These are phyloP conservation scores for Mucor sp. DNA, from an alignment of 371 early-diverging fungal genomes.

Conservation along the genomic window DNA sequence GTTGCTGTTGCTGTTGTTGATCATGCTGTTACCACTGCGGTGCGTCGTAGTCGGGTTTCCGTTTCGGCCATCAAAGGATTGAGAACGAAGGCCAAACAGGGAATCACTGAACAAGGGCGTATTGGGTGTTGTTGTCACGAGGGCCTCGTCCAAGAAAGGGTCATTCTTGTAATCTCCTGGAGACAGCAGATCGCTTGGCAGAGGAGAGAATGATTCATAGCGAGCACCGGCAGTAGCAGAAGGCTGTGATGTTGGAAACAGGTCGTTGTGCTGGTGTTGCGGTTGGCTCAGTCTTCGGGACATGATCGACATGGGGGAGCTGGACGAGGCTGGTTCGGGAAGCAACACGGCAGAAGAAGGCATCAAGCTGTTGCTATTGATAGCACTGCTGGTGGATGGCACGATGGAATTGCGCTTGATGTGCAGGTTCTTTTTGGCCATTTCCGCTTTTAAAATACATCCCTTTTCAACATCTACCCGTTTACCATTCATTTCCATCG, in stretches of 20 bases:
- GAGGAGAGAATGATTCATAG: constrained; percentile 48
- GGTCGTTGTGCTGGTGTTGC: constrained; percentile 22
- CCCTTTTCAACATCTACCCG: constrained; percentile 43
- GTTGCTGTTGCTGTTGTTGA: not conserved
- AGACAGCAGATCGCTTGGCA: constrained; percentile 65
- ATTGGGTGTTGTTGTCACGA: constrained; percentile 25
- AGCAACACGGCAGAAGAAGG: not conserved
- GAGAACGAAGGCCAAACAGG: constrained; percentile 33
- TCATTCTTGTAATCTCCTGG: constrained; percentile 61
- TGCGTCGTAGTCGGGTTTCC: not conserved
- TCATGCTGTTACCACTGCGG: not conserved
- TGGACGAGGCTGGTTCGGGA: constrained; percentile 8
- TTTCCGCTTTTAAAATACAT: constrained; percentile 42
- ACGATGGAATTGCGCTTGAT: constrained; percentile 29
- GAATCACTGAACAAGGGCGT: constrained; percentile 29
- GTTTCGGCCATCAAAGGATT: constrained; percentile 38
- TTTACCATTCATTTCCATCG: constrained; percentile 38
- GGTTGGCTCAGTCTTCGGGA: constrained; percentile 26
- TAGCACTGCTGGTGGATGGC: not conserved
- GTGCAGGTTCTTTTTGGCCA: constrained; percentile 56
- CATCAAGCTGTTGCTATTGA: not conserved
- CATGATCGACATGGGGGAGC: constrained; percentile 15
- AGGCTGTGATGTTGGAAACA: constrained; percentile 35
- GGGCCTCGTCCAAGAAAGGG: constrained; percentile 48
- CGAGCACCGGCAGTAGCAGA: not conserved